phyloP scores from a whole-genome alignment of 2,329 filamentous ascomycete species.

The Botrytis squamosa region DNA sequence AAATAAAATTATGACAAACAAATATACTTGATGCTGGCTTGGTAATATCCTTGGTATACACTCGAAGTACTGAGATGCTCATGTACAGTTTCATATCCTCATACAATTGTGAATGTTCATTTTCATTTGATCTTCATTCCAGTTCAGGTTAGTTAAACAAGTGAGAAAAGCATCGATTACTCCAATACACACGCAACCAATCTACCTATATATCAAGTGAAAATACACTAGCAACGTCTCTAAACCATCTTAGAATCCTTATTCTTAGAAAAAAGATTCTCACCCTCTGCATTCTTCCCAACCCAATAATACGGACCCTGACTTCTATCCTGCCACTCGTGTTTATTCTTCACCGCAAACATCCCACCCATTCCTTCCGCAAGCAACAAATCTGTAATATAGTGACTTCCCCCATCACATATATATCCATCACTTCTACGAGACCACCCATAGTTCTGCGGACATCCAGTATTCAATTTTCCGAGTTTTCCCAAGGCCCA shows the following conservation, averaged over 20 bases:
- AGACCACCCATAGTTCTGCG: slow-evolving; percentile 17
- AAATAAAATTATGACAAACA: background rate
- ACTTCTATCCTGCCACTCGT: slow-evolving; percentile 17
- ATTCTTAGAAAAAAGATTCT: slow-evolving; percentile 10
- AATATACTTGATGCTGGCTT: background rate
- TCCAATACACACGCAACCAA: background rate
- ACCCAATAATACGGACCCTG: slow-evolving; percentile 16
- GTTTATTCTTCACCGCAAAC: slow-evolving; percentile 15
- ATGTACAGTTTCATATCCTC: background rate
- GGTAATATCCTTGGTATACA: too few relatives aligned
- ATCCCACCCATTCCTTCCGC: slow-evolving; percentile 28
- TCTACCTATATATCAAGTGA: background rate
- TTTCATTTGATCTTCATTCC: background rate
- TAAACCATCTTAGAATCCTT: background rate
- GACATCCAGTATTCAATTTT: slow-evolving; percentile 20
- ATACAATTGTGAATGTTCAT: background rate
- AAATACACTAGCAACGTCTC: fast-evolving
- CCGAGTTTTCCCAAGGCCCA: slow-evolving; percentile 26
- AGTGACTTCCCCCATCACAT: slow-evolving; percentile 26
- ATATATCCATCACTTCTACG: slow-evolving; percentile 28
- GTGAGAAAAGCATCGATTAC: background rate
- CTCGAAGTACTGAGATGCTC: background rate
- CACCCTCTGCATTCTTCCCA: background rate
- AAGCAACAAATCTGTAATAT: slow-evolving; percentile 28
- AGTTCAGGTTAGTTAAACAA: background rate